Conservation (phyloP, 2,329 filamentous ascomycete species). For the Phaeophleospora eucalypticola region DNA sequence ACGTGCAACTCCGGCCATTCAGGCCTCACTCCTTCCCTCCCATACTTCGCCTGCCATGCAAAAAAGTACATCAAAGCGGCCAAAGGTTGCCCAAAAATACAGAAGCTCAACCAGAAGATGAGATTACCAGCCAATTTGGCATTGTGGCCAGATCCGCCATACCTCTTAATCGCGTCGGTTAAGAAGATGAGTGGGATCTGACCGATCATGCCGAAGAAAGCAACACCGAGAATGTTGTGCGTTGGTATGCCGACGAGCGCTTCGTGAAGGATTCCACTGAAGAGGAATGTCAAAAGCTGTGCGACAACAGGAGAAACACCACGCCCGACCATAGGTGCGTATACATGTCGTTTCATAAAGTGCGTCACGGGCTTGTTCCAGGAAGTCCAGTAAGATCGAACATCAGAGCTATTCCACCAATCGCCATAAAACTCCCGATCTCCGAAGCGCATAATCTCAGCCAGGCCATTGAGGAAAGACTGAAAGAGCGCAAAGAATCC, state of each 20-base stretch:
- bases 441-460: constrained; percentile 83
- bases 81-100: constrained; percentile 88
- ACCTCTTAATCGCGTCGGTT: constrained; percentile 75
- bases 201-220: constrained; percentile 88
- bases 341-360: constrained; percentile 94
- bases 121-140: constrained; percentile 82
- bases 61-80: constrained; percentile 94
- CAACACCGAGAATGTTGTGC: constrained; percentile 69
- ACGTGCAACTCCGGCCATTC: constrained; percentile 24
- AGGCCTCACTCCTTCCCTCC: constrained; percentile 35
- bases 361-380: constrained; percentile 98
- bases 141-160: constrained; percentile 59
- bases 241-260: constrained; percentile 90
- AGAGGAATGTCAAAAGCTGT: constrained; percentile 76
- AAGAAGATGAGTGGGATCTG: constrained; percentile 83
- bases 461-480: constrained; percentile 82
- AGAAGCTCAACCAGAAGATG: constrained; percentile 96
- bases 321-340: constrained; percentile 78
- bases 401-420: constrained; percentile 92
- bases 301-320: constrained; percentile 70
- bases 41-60: constrained; percentile 97
- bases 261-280: constrained; percentile 88
- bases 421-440: constrained; percentile 94
- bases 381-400: constrained; percentile 86
- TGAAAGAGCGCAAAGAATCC: constrained; percentile 98